Evolutionary conservation across 1,284 basidiomycete genomes (phyloP), one percentile per base, ranked within the genome.

Genomic region (Pseudozyma tsukubaensis): DNA sequence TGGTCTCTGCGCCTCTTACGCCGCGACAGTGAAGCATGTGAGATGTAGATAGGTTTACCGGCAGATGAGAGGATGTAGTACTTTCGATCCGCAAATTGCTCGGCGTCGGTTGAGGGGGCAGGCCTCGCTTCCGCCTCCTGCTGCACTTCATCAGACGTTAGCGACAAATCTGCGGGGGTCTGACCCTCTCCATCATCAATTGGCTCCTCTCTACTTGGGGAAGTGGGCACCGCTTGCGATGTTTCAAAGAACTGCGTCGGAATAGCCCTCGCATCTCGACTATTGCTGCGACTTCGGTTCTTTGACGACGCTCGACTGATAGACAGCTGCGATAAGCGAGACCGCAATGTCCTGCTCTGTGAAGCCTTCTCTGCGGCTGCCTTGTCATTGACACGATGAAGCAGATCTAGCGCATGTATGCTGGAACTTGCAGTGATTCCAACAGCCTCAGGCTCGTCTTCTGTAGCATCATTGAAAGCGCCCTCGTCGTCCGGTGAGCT

Each of bases 41-140:
- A 74, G 48, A 76, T 66, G 72, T 72, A 81, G 65, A 81, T 75
- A 8, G 78, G 78, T 57, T 81, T 81, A 19, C 79, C 79, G 3
- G 79, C 79, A 1, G 71, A 72, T 12, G 72, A 79, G 35, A 81
- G 61, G 50, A 81, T 73, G 58, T 68, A 77, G 59, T 81, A 81
- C 49, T 71, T 74, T 32, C 72, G 59, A 56, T 66, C 57, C 7
- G 72, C 62, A 19, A 59, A 77, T 13, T 50, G 54, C 35, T 67
- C 73, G 6, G 44, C 10, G 12, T 54, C 49, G 1, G 1, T 14
- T 14, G 29, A n/a, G 0, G 34, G 19, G 2, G 24, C 12, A 7
- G 6, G 11, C 32, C 13, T 21, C 14, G 56, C 18, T 10, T 16
- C 29, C 7, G 47, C 50, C 14, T 37, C 29, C 18, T 18, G 10